Base-by-base conservation (phyloP, 768 basidiomycete species). In the Trametes gibbosa region DNA sequence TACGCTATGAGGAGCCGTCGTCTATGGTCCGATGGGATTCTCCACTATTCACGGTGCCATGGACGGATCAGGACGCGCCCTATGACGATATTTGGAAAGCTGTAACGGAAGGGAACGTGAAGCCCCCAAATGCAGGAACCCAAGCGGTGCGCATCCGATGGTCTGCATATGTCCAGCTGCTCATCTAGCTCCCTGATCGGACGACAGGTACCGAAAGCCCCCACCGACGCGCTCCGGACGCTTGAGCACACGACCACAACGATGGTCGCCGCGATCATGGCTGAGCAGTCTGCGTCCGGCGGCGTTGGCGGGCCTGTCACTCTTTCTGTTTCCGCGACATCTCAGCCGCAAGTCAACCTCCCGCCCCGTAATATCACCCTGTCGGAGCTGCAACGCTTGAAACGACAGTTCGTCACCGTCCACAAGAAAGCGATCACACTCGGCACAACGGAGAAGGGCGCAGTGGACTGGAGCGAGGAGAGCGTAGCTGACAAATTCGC, bases 1-100 rank as follows among this genome's bases (percentile, higher is more conserved):
- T 87, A 68, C 81, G 96, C 50, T 98, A 86, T 66, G 97, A 99
- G 75, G 97, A 98, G 67, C 97, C 97, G 0, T 95, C 92, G 0
- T 95, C 95, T 4, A 95, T 95, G 89, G 95, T 92, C n/a, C 85
- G 96, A 49, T 99, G 96, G 96, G 96, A 99, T 72, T 91, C 96
- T 0, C 96, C 97, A 0, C 80, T 98, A 41, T 91, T 97, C 71
- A 93, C 91, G 1, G 75, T 97, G 1, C 74, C 86, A 4, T 92
- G 87, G 83, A 80, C 82, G 27, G 92, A 94, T 59, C 77, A 83
- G 16, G 76, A 79, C 27, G 71, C 88, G 9, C 87, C 90, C 3
- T 79, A 78, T 14, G 78, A 85, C 8, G 81, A 82, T 16, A 89
- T 99, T 23, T 97, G 90, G 87, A 79, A 84, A 16, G 87, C 91